Percentiles rank a stretch among this genome's conserved stretches.
Conservation (phyloP, 2,329 filamentous ascomycete genomes). For the Ophiostoma piceae region DNA sequence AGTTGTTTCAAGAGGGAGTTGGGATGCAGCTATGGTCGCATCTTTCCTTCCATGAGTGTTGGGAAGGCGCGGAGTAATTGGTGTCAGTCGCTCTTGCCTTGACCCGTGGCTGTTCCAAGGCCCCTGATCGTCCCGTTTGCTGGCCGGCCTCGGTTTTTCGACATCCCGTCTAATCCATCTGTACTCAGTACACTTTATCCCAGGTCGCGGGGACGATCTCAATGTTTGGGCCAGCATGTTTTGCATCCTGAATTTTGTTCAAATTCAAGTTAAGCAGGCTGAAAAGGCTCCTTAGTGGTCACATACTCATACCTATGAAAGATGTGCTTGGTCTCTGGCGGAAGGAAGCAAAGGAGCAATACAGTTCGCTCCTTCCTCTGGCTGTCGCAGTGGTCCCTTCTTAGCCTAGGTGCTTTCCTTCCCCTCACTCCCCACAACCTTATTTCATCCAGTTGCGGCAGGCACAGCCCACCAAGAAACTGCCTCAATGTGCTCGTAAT, state of each 20-base stretch:
- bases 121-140: slow-evolving; percentile 25
- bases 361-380: background rate
- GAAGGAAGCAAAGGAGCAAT: background rate
- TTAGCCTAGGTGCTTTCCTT: background rate
- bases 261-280: background rate
- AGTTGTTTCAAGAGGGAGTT: background rate
- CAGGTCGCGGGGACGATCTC: background rate
- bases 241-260: background rate
- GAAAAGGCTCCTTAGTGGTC: too few species aligned
- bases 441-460: slow-evolving; percentile 13
- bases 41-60: background rate
- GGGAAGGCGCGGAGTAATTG: too few species aligned
- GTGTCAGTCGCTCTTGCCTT: background rate
- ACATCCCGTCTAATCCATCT: slow-evolving; percentile 22
- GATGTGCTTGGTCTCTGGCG: background rate
- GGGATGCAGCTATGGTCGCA: background rate
- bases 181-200: slow-evolving; percentile 20
- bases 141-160: slow-evolving; percentile 22
- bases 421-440: slow-evolving; percentile 15
- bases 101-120: background rate
- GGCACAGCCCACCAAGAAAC: slow-evolving; percentile 5
- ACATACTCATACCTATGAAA: too few species aligned
- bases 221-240: background rate
- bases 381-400: slow-evolving; percentile 12
- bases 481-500: background rate